Evolutionary conservation across 306 rosid genomes (phyloP).

Genomic region (Dryas drummondii): DNA sequence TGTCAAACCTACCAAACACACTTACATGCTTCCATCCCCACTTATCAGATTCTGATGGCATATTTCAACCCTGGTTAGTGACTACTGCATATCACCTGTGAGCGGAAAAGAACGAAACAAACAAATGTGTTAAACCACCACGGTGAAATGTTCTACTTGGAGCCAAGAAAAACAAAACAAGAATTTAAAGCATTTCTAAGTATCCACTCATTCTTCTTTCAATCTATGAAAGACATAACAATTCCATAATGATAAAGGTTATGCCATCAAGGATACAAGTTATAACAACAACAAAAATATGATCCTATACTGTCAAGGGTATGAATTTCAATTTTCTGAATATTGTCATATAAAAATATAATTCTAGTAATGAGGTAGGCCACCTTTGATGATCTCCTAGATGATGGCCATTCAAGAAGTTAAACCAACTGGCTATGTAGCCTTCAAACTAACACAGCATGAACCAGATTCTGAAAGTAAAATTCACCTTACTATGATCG

Average conservation of each 20-base stretch:
- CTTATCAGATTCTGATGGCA: constrained; percentile 53
- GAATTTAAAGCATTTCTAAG: not conserved
- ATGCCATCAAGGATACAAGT: not conserved
- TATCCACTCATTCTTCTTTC: not conserved
- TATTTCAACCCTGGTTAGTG: constrained; percentile 19
- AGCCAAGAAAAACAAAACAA: constrained; percentile 1
- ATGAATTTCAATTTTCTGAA: not conserved
- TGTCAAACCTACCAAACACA: constrained; percentile 66
- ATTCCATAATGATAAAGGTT: not conserved
- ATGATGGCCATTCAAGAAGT: not conserved
- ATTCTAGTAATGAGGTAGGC: not conserved
- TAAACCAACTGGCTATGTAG: not conserved
- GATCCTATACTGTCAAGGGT: not conserved
- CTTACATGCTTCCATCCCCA: constrained; percentile 67
- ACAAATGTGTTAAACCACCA: not conserved
- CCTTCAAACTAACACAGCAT: not conserved
- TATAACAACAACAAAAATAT: not conserved
- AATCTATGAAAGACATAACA: constrained; percentile 1
- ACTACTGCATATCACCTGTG: not conserved
- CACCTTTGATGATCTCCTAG: not conserved
- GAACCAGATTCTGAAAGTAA: not conserved
- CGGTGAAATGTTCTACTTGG: not conserved
- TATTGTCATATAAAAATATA: not conserved
- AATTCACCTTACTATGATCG: not conserved
- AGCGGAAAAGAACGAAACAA: not conserved